phyloP scores from a whole-genome alignment of 306 rosid genomes.

The Herpetospermum pedunculosum region DNA sequence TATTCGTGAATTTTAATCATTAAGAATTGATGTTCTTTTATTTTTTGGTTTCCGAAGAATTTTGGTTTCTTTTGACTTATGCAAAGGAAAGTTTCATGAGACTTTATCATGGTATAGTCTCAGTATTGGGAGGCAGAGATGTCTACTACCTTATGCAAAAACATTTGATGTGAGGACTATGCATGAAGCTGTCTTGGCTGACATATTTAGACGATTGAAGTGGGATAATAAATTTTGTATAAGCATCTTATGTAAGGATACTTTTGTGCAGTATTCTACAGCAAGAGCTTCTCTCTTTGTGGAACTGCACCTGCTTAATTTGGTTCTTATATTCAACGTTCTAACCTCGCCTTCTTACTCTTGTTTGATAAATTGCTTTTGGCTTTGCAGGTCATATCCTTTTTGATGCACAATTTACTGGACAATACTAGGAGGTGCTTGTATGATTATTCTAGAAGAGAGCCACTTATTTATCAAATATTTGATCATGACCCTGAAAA shows the following conservation, averaged over 20 bases:
- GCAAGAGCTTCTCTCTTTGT: background rate
- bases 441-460: background rate
- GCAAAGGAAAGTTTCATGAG: background rate
- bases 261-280: background rate
- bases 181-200: background rate
- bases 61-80: background rate
- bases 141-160: background rate
- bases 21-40: background rate
- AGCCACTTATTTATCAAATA: background rate
- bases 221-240: background rate
- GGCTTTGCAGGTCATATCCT: constrained; percentile 4
- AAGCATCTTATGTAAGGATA: background rate
- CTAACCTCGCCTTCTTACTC: background rate
- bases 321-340: background rate
- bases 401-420: background rate
- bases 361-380: background rate
- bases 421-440: background rate
- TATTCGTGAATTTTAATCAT: background rate
- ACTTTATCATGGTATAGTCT: background rate
- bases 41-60: background rate
- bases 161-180: background rate
- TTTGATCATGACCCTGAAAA: background rate
- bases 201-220: background rate
- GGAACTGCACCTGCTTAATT: background rate
- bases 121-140: background rate